These are phyloP conservation scores for Aspergillus oerlinghausenensis DNA, from an alignment of 2,329 filamentous ascomycete genomes.

Conservation along the genomic window DNA sequence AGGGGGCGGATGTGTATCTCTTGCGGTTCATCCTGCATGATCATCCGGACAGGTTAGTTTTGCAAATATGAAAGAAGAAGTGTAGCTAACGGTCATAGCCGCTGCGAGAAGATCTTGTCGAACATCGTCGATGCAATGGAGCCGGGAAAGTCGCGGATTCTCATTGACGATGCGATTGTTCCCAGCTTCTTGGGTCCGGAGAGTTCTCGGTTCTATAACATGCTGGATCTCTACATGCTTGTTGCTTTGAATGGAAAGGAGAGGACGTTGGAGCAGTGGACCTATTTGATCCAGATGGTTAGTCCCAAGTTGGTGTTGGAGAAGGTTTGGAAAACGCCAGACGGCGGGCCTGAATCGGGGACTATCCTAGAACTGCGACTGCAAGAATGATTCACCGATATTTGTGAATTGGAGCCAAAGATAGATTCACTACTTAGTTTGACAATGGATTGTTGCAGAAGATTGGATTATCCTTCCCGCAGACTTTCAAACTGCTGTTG, in stretches of 20 bases:
- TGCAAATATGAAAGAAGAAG: neutral
- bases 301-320: neutral
- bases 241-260: neutral
- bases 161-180: conserved; percentile 1
- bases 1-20: conserved; percentile 19
- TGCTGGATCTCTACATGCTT: neutral
- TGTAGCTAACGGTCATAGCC: neutral
- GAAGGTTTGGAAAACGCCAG: neutral
- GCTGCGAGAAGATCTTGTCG: neutral
- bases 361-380: neutral
- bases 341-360: neutral
- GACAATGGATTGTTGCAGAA: neutral
- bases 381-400: neutral
- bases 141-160: neutral
- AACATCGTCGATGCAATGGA: neutral
- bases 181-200: conserved; percentile 1
- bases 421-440: neutral
- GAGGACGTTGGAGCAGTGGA: neutral
- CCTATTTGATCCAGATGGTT: neutral
- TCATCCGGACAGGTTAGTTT: conserved; percentile 5
- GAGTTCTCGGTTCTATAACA: neutral
- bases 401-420: neutral
- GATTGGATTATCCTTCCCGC: too few relatives aligned
- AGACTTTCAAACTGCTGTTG: too few relatives aligned
- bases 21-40: conserved; percentile 22